Base-by-base conservation (phyloP, 352 stramenopile genomes). In the Plasmopara viticola region DNA sequence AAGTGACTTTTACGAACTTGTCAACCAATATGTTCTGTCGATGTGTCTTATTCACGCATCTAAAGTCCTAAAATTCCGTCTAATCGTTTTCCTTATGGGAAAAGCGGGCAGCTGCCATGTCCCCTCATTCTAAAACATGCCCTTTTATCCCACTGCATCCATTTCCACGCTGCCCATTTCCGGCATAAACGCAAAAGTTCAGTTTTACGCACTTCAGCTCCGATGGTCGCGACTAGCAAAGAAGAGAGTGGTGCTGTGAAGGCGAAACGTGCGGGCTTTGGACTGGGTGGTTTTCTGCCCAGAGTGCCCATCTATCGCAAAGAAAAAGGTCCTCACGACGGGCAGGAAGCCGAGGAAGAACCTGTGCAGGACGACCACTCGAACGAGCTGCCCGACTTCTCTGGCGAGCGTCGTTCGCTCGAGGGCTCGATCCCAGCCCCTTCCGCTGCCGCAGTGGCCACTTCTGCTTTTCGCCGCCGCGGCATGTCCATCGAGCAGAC, bases 401-500 rank as follows among this genome's bases (percentile, higher is more conserved):
- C 53, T 2, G 42, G 40, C 42, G 68, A 77, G 40, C 68, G 74
- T 29, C 67, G 68, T 51, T 84, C 74, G n/a, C 63, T 74, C 30
- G 66, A 80, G 17, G 68, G 68, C 7, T 41, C 64, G 29, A 38
- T 64, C 25, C 52, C 62, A 1, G 35, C 57, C 3, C 57, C 71
- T 5, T 74, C 71, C 0, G 62, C 68, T 33, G 63, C 71, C 2
- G 51, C 68, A 4, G 55, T 51, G 35, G 58, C 57, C 0, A 66
- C 56, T 2, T 60, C 58, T 8, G 62, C 60, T 31, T 58, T 70
- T 33, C 70, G 69, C 4, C 62, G 68, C 9, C 69, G 72, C 37
- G 72, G 72, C 4, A 74, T 80, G 61, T 76, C 70, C 6, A 80
- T 80, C 33, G 72, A 83, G 53, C 63, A 78, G 56, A 82, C 70